Evolutionary conservation across 2,329 filamentous ascomycete genomes (phyloP).

Genomic region (Apiospora saccharicola): DNA sequence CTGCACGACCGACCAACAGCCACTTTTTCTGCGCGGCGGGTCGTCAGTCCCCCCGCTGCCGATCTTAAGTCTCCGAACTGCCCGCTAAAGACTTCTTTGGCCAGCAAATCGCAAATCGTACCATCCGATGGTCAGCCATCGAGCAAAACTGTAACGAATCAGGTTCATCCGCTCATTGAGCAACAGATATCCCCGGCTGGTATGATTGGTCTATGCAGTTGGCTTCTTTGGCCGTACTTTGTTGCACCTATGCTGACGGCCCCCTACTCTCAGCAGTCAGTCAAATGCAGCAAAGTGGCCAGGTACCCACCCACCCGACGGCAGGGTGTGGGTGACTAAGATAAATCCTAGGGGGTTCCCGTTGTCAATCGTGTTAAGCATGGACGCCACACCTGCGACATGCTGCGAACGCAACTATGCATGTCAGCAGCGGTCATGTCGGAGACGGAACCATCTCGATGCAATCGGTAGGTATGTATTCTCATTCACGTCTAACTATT

Average conservation of each 20-base stretch:
- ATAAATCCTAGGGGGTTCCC: too few relatives aligned
- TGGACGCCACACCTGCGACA: too few relatives aligned
- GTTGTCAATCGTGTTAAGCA: too few relatives aligned
- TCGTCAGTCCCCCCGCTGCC: neutral
- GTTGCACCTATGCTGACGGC: neutral
- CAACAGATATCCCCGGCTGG: neutral
- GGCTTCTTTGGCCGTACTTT: neutral
- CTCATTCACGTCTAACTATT: too few relatives aligned
- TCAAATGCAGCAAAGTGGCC: neutral
- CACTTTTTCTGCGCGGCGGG: conserved; percentile 6
- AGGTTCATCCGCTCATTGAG: neutral
- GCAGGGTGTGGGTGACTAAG: neutral
- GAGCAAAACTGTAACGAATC: neutral
- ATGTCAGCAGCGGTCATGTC: too few relatives aligned
- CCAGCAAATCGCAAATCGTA: neutral
- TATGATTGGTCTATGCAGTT: neutral
- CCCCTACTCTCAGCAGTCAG: neutral
- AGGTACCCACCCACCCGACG: neutral
- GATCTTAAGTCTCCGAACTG: neutral
- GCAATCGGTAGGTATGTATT: too few relatives aligned
- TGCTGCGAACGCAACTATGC: too few relatives aligned
- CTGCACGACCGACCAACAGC: neutral
- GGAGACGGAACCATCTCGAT: too few relatives aligned
- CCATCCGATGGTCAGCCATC: neutral
- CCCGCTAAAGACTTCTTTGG: neutral